Percentiles rank a stretch among this genome's conserved stretches.
Conservation (phyloP, 306 rosid genomes). For the Vigna unguiculata region DNA sequence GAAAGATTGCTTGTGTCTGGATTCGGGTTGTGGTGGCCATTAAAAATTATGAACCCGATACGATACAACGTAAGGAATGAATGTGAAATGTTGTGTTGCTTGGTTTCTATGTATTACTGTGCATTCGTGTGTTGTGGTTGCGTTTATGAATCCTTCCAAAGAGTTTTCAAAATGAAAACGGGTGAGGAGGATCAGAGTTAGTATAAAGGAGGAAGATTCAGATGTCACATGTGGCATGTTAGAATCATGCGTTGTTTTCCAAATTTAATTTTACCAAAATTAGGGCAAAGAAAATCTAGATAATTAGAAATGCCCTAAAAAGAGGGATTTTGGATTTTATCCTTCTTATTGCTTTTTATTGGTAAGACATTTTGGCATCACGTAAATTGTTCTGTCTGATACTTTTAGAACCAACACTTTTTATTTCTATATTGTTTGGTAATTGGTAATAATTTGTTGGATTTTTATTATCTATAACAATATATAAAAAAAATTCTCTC, state of each 20-base stretch:
- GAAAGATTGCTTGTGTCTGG: neutral
- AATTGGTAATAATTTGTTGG: too few relatives aligned
- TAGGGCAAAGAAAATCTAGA: neutral
- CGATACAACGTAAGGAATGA: neutral
- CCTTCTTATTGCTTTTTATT: neutral
- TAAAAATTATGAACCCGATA: neutral
- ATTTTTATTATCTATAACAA: too few relatives aligned
- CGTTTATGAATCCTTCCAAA: neutral
- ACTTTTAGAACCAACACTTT: too few relatives aligned
- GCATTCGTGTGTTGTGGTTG: neutral
- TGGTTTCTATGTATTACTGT: neutral
- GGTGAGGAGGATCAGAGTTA: too few relatives aligned
- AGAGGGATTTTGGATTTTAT: neutral
- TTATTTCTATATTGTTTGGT: too few relatives aligned
- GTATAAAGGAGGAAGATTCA: neutral
- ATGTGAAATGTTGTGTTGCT: neutral
- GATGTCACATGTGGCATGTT: neutral
- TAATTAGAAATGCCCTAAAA: neutral
- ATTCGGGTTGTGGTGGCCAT: too few relatives aligned
- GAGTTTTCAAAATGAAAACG: too few relatives aligned
- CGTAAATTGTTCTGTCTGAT: neutral
- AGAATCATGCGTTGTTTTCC: neutral
- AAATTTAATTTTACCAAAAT: neutral
- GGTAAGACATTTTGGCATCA: neutral
- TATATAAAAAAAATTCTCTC: too few relatives aligned